phyloP scores from a whole-genome alignment of 2,329 filamentous ascomycete genomes.

The Fusarium pilosicola region DNA sequence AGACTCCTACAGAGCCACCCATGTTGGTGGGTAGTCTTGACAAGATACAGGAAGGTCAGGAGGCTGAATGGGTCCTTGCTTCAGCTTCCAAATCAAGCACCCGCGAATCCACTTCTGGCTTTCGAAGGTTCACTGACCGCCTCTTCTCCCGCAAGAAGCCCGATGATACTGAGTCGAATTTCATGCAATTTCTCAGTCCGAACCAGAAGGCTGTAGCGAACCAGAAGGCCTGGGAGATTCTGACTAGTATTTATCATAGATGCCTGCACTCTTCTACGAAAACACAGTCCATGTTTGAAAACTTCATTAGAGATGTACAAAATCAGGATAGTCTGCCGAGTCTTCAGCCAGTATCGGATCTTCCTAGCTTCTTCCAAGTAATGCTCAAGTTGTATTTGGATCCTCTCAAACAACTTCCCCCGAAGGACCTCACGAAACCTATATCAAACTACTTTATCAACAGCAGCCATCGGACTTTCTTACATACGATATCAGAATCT shows the following conservation, averaged over 20 bases:
- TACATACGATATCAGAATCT: fast-evolving
- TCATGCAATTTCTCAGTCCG: too few relatives aligned
- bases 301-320: neutral
- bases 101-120: fast-evolving
- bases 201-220: fast-evolving
- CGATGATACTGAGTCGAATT: too few relatives aligned
- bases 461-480: neutral
- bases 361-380: fast-evolving
- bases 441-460: neutral
- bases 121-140: neutral
- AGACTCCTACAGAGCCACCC: too few relatives aligned
- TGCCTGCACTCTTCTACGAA: fast-evolving
- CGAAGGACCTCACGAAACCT: neutral
- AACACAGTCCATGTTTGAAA: neutral
- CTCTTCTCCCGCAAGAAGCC: neutral
- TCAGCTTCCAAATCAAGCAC: neutral
- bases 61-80: too few relatives aligned
- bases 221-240: neutral
- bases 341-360: fast-evolving
- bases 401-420: fast-evolving
- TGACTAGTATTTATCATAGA: fast-evolving
- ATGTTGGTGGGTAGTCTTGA: too few relatives aligned
- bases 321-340: fast-evolving
- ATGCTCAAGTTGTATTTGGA: fast-evolving
- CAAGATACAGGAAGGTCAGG: too few relatives aligned